These are phyloP conservation scores for Penicillium chermesinum DNA, from an alignment of 495 filamentous ascomycete genomes.

Conservation along the genomic window DNA sequence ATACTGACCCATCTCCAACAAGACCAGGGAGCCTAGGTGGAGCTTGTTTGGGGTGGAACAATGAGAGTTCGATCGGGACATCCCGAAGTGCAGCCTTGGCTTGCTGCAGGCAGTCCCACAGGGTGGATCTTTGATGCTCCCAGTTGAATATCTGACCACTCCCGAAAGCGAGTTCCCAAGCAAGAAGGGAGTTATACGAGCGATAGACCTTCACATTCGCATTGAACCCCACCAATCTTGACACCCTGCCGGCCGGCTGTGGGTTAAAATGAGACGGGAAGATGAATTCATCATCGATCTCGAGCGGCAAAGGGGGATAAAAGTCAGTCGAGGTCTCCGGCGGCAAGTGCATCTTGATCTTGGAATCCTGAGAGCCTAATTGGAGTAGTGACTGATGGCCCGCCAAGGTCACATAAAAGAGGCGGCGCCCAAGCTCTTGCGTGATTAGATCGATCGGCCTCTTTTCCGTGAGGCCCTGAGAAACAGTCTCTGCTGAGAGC, in stretches of 20 bases:
- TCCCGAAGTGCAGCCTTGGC: constrained; percentile 56
- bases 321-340: constrained; percentile 66
- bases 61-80: constrained; percentile 56
- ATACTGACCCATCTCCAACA: constrained; percentile 19
- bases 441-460: constrained; percentile 57
- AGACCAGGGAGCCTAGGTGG: constrained; percentile 7
- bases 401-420: constrained; percentile 74
- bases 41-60: constrained; percentile 31
- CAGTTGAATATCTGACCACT: constrained; percentile 65
- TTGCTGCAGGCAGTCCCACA: constrained; percentile 55
- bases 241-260: constrained; percentile 58
- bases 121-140: constrained; percentile 59
- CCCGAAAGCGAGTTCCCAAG: constrained; percentile 70
- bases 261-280: constrained; percentile 53
- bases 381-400: constrained; percentile 61
- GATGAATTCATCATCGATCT: constrained; percentile 76
- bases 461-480: constrained; percentile 17
- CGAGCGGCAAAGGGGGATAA: constrained; percentile 74
- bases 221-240: constrained; percentile 69
- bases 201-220: constrained; percentile 65
- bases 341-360: constrained; percentile 60
- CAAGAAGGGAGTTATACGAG: constrained; percentile 62
- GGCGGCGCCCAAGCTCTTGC: constrained; percentile 69
- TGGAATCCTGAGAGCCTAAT: constrained; percentile 59
- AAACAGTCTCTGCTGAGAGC: constrained; percentile 15